A percentile compares a stretch with the other conserved stretches of the same genome.
Conservation (phyloP, 1,284 basidiomycete species). For the Peniophora sp. region DNA sequence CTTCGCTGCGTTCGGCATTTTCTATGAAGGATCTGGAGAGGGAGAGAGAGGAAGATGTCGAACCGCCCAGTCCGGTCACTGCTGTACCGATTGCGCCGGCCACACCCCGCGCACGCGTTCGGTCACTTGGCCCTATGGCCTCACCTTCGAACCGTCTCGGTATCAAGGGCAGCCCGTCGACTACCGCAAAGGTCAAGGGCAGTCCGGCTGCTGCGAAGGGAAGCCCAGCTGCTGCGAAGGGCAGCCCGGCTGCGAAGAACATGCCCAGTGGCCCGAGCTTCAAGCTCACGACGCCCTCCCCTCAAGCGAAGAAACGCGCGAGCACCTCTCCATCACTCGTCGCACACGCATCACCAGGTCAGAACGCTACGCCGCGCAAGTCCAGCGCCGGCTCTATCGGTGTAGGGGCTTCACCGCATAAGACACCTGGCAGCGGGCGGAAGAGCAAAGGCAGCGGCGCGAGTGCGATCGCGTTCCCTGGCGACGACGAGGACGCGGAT, state of each 20-base stretch:
- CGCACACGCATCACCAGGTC: conserved; percentile 1
- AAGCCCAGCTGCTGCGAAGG: neutral
- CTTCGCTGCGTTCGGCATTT: too few relatives aligned
- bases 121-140: conserved; percentile 14
- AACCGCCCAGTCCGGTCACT: conserved; percentile 8
- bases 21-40: too few relatives aligned
- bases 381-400: conserved; percentile 6
- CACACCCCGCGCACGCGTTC: conserved; percentile 26
- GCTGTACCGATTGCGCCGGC: conserved; percentile 25
- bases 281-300: conserved; percentile 15
- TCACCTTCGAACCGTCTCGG: conserved; percentile 12
- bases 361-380: conserved; percentile 8
- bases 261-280: conserved; percentile 9
- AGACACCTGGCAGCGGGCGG: conserved; percentile 17
- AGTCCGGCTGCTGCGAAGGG: conserved; percentile 6
- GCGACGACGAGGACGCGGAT: conserved; percentile 12
- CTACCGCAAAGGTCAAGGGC: neutral
- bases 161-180: conserved; percentile 16
- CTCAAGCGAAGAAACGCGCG: conserved; percentile 11
- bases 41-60: too few relatives aligned
- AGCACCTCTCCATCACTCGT: conserved; percentile 8
- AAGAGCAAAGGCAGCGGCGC: conserved; percentile 3
- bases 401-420: conserved; percentile 10
- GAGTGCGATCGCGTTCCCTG: conserved; percentile 6
- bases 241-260: neutral